Percentiles rank a stretch among this genome's conserved stretches.
Evolutionary conservation across 2,329 filamentous ascomycete species (phyloP).

Genomic region (Sphaerulina vaccinii): DNA sequence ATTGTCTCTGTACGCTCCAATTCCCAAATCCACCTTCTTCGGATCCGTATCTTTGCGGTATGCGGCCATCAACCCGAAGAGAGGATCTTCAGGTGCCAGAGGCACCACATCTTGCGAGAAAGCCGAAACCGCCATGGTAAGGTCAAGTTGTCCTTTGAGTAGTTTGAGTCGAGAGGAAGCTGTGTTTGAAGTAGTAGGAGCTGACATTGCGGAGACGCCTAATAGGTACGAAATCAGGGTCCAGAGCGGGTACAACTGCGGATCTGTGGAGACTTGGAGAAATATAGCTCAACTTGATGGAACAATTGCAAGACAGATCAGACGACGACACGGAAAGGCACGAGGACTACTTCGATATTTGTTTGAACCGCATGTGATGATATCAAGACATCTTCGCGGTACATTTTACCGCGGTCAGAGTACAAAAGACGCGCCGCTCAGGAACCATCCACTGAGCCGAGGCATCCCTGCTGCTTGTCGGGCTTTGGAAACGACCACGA

Average conservation of each 20-base stretch:
- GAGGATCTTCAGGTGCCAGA: slow-evolving; percentile 80
- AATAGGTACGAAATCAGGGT: neutral
- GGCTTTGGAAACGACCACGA: too few species aligned
- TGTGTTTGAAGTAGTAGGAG: slow-evolving; percentile 7
- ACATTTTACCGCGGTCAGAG: neutral
- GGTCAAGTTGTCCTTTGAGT: slow-evolving; percentile 27
- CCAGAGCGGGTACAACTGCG: slow-evolving; percentile 1
- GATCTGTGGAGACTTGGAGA: slow-evolving; percentile 6
- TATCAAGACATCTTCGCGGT: slow-evolving; percentile 2
- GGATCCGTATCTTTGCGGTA: slow-evolving; percentile 73
- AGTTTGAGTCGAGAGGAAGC: slow-evolving; percentile 40
- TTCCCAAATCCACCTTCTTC: slow-evolving; percentile 89
- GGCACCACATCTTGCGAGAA: slow-evolving; percentile 32
- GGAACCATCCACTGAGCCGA: slow-evolving; percentile 4
- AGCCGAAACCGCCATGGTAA: slow-evolving; percentile 24
- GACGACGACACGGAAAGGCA: neutral
- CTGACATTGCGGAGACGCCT: slow-evolving; percentile 12
- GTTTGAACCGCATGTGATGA: slow-evolving; percentile 11
- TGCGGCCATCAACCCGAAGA: slow-evolving; percentile 89
- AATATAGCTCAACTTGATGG: neutral
- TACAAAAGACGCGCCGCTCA: slow-evolving; percentile 3
- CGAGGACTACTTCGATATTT: neutral
- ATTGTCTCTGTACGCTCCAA: slow-evolving; percentile 93
- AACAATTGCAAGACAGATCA: neutral
- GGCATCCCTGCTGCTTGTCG: neutral